Percentiles rank a stretch among this genome's conserved stretches.
These are phyloP conservation scores for Eruca vesicaria DNA, from an alignment of 441 rosid genomes.

Conservation along the genomic window DNA sequence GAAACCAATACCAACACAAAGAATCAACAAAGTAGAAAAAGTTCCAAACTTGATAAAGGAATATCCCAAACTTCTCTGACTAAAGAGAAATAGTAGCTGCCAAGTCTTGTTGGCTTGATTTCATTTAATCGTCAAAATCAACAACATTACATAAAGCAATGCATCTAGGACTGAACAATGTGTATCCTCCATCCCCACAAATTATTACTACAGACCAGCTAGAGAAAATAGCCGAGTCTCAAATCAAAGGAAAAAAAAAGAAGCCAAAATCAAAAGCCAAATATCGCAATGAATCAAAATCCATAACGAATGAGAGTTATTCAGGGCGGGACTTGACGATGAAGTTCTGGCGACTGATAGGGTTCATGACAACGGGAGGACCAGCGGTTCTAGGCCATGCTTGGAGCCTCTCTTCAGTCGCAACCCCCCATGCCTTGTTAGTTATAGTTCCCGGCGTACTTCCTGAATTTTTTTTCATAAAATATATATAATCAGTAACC, in stretches of 20 bases:
- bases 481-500: background rate
- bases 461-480: slow-evolving; percentile 5
- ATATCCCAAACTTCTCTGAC: too few relatives aligned
- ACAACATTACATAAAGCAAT: slow-evolving; percentile 4
- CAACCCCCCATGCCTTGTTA: slow-evolving; percentile 72
- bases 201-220: slow-evolving; percentile 25
- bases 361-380: slow-evolving; percentile 89
- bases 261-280: too few relatives aligned
- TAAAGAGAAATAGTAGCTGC: background rate
- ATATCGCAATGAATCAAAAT: slow-evolving; percentile 5
- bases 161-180: slow-evolving; percentile 11
- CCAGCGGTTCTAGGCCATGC: slow-evolving; percentile 98
- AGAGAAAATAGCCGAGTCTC: slow-evolving; percentile 15
- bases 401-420: slow-evolving; percentile 83
- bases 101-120: background rate
- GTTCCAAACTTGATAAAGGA: background rate
- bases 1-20: background rate
- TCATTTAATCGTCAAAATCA: slow-evolving; percentile 21
- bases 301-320: slow-evolving; percentile 24
- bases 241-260: background rate
- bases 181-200: slow-evolving; percentile 7
- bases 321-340: slow-evolving; percentile 58
- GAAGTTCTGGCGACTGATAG: slow-evolving; percentile 90
- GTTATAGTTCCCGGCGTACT: slow-evolving; percentile 66
- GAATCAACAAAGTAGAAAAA: background rate